A percentile compares a stretch with the other conserved stretches of the same genome.
phyloP scores from a whole-genome alignment of 73 alveolate genomes.

The Symbiodinium natans region DNA sequence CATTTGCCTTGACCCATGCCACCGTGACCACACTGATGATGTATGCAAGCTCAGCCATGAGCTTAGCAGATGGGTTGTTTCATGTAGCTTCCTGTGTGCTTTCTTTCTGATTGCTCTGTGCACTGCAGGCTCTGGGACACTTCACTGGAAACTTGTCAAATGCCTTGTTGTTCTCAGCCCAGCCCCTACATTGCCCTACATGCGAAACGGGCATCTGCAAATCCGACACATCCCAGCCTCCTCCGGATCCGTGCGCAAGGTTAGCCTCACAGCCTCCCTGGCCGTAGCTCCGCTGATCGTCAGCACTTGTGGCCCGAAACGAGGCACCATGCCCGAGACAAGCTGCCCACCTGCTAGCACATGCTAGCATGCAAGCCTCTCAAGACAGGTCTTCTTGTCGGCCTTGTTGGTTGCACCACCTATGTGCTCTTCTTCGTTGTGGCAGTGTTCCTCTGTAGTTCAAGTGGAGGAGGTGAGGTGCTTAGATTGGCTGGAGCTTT shows the following conservation, averaged over 20 bases:
- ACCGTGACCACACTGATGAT: constrained; percentile 72
- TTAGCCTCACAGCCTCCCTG: constrained; percentile 24
- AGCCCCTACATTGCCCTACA: too few species aligned
- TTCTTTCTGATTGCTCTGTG: background rate
- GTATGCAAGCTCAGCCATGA: constrained; percentile 9
- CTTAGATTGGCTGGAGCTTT: too few species aligned
- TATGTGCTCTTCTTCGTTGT: constrained; percentile 38
- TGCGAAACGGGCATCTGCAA: too few species aligned
- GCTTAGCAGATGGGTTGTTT: background rate
- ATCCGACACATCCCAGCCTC: too few species aligned
- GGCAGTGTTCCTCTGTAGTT: background rate
- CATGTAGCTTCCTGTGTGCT: background rate
- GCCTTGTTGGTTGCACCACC: constrained; percentile 32
- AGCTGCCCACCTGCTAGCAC: too few species aligned
- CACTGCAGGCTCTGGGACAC: constrained; percentile 29
- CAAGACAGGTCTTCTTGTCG: constrained; percentile 32
- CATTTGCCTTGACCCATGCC: constrained; percentile 52
- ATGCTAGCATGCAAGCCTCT: too few species aligned
- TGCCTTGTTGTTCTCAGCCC: constrained; percentile 14
- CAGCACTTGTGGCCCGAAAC: constrained; percentile 20
- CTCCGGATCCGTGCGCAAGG: too few species aligned
- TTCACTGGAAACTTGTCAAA: background rate
- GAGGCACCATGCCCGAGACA: background rate
- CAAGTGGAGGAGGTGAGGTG: background rate
- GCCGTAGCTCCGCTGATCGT: constrained; percentile 44